Percentiles rank a stretch among this genome's conserved stretches.
Evolutionary conservation across 1,284 basidiomycete genomes (phyloP).

Genomic region (Malassezia equina): DNA sequence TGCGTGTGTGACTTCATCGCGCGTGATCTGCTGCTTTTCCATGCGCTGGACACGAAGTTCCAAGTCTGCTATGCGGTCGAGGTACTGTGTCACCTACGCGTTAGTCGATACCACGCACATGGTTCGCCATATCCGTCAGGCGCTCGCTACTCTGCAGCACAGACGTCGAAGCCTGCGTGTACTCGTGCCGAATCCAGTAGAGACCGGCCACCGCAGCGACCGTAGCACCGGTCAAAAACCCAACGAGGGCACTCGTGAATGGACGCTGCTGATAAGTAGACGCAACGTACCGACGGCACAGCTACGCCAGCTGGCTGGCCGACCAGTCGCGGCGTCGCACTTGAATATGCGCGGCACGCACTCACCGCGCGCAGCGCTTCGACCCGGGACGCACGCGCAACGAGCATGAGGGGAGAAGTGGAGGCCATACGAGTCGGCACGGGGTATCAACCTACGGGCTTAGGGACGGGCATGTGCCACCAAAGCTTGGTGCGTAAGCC

Average conservation of each 20-base stretch:
- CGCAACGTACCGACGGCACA: constrained; percentile 7
- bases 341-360: neutral
- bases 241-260: constrained; percentile 8
- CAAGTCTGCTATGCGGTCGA: constrained; percentile 8
- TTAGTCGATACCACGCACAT: constrained; percentile 3
- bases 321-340: constrained; percentile 8
- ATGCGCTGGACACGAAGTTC: constrained; percentile 1
- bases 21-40: neutral
- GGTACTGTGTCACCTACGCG: constrained; percentile 11
- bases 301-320: neutral
- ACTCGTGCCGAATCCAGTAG: constrained; percentile 12
- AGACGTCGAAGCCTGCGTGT: neutral
- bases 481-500: constrained; percentile 2
- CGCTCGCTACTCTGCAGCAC: constrained; percentile 12
- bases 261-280: constrained; percentile 8
- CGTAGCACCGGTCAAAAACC: constrained; percentile 9
- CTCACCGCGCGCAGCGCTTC: neutral
- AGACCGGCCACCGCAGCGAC: neutral
- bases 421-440: neutral
- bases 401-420: neutral
- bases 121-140: constrained; percentile 2
- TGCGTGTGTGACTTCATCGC: neutral
- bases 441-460: neutral
- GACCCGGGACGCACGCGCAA: neutral
- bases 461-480: too few relatives aligned